Evolutionary conservation across 257 asterid species (phyloP).

Genomic region (Solanum peruvianum): DNA sequence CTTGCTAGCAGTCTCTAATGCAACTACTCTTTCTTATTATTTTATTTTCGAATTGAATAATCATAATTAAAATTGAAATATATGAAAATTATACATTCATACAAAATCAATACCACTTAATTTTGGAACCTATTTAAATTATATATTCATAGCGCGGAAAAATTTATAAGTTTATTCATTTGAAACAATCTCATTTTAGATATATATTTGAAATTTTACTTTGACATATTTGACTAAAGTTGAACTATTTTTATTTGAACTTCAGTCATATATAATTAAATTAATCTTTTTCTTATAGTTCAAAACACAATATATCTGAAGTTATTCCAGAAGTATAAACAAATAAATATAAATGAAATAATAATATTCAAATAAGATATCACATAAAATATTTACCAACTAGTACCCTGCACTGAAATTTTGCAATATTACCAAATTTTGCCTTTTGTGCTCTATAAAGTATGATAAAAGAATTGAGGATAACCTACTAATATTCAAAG

Average conservation of each 20-base stretch:
- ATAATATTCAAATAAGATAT: neutral
- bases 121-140: neutral
- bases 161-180: neutral
- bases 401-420: neutral
- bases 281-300: neutral
- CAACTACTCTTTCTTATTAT: neutral
- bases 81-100: neutral
- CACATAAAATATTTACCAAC: neutral
- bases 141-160: neutral
- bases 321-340: accelerated
- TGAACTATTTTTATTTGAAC: neutral
- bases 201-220: neutral
- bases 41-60: neutral
- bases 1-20: too few relatives aligned
- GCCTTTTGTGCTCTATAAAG: neutral
- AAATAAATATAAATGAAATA: neutral
- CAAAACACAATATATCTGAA: neutral
- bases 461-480: neutral
- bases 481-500: neutral
- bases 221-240: neutral
- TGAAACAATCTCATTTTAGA: neutral
- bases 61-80: neutral
- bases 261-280: neutral
- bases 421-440: neutral
- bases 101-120: neutral